Evolutionary conservation across 495 filamentous ascomycete genomes (phyloP), one percentile per base, ranked within the genome.

Genomic region (Lentithecium fluviatile): DNA sequence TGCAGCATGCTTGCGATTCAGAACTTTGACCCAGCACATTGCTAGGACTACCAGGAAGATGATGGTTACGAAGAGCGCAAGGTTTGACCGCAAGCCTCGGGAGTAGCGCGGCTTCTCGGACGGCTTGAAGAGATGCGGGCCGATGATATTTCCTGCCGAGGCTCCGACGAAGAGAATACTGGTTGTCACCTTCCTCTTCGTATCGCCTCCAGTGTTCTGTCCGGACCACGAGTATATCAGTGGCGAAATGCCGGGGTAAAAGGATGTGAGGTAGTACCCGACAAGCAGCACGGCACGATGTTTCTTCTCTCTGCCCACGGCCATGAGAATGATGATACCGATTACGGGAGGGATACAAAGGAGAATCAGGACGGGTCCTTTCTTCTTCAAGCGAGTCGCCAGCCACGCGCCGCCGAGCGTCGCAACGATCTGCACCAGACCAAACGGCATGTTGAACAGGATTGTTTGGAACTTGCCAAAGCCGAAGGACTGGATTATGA

Each of bases 401-500:
- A 84, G 58, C 65, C 76, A 82, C 19, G 80, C 82, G 6, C 80
- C 80, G 7, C 81, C 81, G 53, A 86, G 74, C 0, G 80, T 85
- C 1, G 81, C 80, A 36, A 85, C 70, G 6, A 85, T 71, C 56
- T 85, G 82, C 2, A 86, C 80, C 11, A 80, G 81, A 19, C 84
- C 84, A 42, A 84, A 85, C 0, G 84, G 83, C 58, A 86, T 83
- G 67, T 84, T 86, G 73, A 86, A 83, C 10, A 86, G 75, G 43
- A 86, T 84, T 0, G 84, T 83, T 24, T 79, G 75, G 57, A 85
- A 84, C 26, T 77, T 72, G 55, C 78, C 75, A 66, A 80, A 86
- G 6, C 83, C 84, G 64, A 87, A 87, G 8, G 79, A 75, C 55
- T 82, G 73, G 29, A 87, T 75, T 47, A 86, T 86, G 40, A 87